Conservation (phyloP, 768 basidiomycete species). For the Brasilioporus rufonigricans region DNA sequence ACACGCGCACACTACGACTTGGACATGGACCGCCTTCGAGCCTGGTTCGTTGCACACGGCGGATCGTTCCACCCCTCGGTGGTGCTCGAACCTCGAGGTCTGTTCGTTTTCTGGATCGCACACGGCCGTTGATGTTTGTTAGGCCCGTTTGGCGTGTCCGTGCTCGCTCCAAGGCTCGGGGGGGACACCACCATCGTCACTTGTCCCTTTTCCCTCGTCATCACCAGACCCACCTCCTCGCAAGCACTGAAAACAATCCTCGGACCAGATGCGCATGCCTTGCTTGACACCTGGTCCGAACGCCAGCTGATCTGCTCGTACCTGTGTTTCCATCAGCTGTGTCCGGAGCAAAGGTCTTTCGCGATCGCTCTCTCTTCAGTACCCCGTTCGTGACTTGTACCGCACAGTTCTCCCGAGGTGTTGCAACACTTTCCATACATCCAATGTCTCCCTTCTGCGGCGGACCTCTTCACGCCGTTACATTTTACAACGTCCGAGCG, state of each 20-base stretch:
- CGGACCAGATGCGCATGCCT: constrained; percentile 13
- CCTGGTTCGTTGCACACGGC: constrained; percentile 50
- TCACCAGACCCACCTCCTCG: constrained; percentile 53
- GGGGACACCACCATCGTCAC: constrained; percentile 56
- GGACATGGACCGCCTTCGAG: constrained; percentile 34
- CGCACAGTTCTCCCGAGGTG: constrained; percentile 6
- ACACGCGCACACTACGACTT: too few relatives aligned
- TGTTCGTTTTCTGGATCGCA: not conserved
- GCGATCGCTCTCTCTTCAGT: not conserved
- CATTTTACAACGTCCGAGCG: constrained; percentile 67
- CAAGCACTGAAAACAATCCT: constrained; percentile 44
- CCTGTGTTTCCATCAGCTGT: constrained; percentile 61
- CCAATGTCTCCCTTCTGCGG: constrained; percentile 55
- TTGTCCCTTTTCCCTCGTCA: constrained; percentile 63
- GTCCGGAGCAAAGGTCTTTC: constrained; percentile 36
- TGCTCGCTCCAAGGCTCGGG: constrained; percentile 50
- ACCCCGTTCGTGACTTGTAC: constrained; percentile 1
- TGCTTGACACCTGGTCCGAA: constrained; percentile 48
- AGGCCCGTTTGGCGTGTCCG: constrained; percentile 46
- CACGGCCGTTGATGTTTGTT: constrained; percentile 5
- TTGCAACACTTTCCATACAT: constrained; percentile 60
- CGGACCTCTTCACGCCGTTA: constrained; percentile 65
- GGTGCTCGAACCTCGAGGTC: constrained; percentile 45
- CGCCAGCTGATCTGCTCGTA: constrained; percentile 70
- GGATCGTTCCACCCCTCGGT: constrained; percentile 51